Base-by-base conservation (phyloP, 139 green algal species). In the Chlorella sp. region DNA sequence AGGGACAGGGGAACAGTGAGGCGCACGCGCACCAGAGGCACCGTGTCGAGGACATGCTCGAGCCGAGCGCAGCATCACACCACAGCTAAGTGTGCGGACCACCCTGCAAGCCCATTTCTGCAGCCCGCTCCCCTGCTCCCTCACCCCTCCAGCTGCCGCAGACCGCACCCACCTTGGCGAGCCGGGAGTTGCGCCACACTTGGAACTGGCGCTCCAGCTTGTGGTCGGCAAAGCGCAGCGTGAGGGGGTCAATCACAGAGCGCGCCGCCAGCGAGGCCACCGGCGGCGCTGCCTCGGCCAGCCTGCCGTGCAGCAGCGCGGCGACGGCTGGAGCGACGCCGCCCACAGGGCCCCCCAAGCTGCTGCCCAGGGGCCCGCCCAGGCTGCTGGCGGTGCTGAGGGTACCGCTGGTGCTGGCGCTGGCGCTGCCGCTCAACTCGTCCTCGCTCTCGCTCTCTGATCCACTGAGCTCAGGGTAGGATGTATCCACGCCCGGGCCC, bases 181-280 rank as follows among this genome's bases (percentile, higher is more conserved):
- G 64, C 16, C 62, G 38, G 16, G 12, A 28, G 63, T 57, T 83
- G 62, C 63, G 78, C 78, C 78, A 83, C 26, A 4, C 5, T 39
- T 51, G 78, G 78, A 75, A 83, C 11, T 38, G 39, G 7, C 30
- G 63, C 30, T 83, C 78, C 38, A 57, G 28, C 16, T 28, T 18
- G 16, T 55, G 26, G 39, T 83, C 78, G 6, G 18, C 62, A 83
- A 83, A 83, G 7, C 63, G 63, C 78, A 83, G 78, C n/a, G 78
- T 65, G n/a, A 23, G 30, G 28, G 63, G 25, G 36, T 34, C 41
- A 28, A 74, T 57, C 4, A 6, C n/a, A 16, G 39, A 51, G 39
- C 39, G n/a, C n/a, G 6, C 21, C 26, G 32, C 26, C 15, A n/a
- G 36, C 15, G 70, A 60, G 15, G 51, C 51, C 51, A 60, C 51